Base-by-base conservation (phyloP, 2,329 filamentous ascomycete genomes). In the Fusarium multiceps region DNA sequence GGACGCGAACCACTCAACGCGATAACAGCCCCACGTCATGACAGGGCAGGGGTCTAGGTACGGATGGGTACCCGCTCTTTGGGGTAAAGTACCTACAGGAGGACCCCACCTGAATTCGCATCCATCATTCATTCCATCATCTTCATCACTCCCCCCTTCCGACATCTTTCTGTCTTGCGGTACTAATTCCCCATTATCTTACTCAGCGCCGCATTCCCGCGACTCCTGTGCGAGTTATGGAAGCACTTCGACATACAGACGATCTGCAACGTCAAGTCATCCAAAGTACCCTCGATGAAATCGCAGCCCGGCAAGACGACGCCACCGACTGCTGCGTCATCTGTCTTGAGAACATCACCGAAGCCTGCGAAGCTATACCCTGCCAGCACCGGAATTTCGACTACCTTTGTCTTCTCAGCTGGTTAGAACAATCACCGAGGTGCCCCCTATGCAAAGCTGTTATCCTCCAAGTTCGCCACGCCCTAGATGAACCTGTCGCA, bases 301-400 rank as follows among this genome's bases (percentile, higher is more conserved):
- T 83, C 46, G 75, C 79, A 16, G 67, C 69, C 7, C 68, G 72
- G 27, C 65, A 74, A 41, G 60, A 75, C 54, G 66, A 74, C 61
- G 49, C 63, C 23, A 41, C 61, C 23, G 74, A 78, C 68, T 88
- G 86, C 75, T 98, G 94, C 79, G 93, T 97, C 68, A 96, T 98
- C 79, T 98, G 94, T 79, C 89, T 98, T 65, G 92, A 95, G 59
- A 76, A 82, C 55, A 85, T 97, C 75, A 88, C 89, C 12, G 92
- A 96, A 74, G 82, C 88, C 55, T 93, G 92, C 68, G 84, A 90
- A 53, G 88, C 92, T 10, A 82, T 86, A 21, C 94, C 94, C 10
- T 98, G 94, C 83, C 86, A 88, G 43, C 94, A 98, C 82, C 81
- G 84, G 60, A 89, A 90, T 72, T 97, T 97, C 78, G 94, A 98